phyloP scores from a whole-genome alignment of 768 basidiomycete species.

The Porphyrellus cyaneotinctus region DNA sequence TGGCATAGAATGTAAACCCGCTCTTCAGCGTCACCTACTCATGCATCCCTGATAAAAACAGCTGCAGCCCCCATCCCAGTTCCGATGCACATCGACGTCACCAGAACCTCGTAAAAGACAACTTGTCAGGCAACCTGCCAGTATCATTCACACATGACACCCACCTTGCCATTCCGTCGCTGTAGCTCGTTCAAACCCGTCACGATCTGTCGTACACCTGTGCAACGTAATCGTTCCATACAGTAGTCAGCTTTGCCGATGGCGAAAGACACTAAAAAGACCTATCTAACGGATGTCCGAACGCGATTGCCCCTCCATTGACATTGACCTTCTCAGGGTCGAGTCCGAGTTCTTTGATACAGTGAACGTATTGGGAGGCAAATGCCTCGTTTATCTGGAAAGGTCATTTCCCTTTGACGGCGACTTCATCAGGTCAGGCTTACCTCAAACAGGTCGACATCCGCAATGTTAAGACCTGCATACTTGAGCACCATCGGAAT shows the following conservation, averaged over 20 bases:
- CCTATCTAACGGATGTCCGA: conserved; percentile 82
- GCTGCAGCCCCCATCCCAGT: conserved; percentile 91
- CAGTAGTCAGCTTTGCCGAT: conserved; percentile 7
- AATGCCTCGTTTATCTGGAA: conserved; percentile 87
- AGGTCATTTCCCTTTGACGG: neutral
- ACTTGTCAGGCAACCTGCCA: neutral
- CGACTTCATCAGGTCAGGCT: neutral
- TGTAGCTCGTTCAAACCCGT: conserved; percentile 76
- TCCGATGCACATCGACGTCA: conserved; percentile 88
- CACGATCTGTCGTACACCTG: conserved; percentile 80
- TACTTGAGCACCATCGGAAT: conserved; percentile 74
- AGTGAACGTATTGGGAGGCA: conserved; percentile 78
- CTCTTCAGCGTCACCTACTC: neutral
- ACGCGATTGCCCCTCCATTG: conserved; percentile 87
- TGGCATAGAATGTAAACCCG: too few relatives aligned
- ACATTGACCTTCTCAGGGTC: conserved; percentile 72
- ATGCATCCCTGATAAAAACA: conserved; percentile 57
- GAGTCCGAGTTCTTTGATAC: conserved; percentile 60
- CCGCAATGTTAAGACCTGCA: conserved; percentile 58
- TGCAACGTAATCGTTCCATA: conserved; percentile 51
- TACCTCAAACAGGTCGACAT: conserved; percentile 81
- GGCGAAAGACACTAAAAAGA: conserved; percentile 13
- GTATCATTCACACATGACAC: neutral
- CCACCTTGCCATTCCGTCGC: conserved; percentile 65
- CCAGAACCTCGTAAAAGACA: conserved; percentile 50